Conservation (phyloP, 805 yeast genomes). For the Candida stauntonica region DNA sequence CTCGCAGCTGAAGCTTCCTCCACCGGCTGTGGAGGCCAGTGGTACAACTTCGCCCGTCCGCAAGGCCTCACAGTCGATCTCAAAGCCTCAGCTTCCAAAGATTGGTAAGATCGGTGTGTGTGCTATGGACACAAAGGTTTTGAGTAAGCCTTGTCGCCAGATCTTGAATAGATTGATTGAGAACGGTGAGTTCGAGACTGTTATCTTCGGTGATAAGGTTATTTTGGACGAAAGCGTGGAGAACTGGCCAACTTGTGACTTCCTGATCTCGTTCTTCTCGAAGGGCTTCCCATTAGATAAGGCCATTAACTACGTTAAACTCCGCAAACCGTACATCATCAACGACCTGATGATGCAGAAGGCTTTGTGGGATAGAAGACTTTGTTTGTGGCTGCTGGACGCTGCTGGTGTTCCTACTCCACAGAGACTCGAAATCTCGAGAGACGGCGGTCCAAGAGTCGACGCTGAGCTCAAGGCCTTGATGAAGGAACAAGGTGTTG, state of each 20-base stretch:
- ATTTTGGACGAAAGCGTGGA: constrained; percentile 89
- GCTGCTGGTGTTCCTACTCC: constrained; percentile 90
- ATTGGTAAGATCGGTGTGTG: constrained; percentile 97
- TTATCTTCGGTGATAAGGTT: constrained; percentile 95
- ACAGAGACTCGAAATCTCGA: constrained; percentile 74
- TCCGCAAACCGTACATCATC: constrained; percentile 84
- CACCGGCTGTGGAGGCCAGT: constrained; percentile 18
- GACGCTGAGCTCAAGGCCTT: constrained; percentile 61
- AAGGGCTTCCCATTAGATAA: constrained; percentile 94
- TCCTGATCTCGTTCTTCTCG: constrained; percentile 88
- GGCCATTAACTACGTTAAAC: constrained; percentile 84
- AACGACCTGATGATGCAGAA: constrained; percentile 91
- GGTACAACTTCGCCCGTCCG: constrained; percentile 16
- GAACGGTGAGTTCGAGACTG: constrained; percentile 93
- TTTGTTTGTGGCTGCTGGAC: constrained; percentile 75
- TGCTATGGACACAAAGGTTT: constrained; percentile 96
- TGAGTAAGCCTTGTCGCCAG: constrained; percentile 92
- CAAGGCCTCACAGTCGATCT: constrained; percentile 12
- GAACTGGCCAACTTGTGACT: constrained; percentile 99
- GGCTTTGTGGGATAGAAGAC: constrained; percentile 94
- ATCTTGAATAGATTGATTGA: constrained; percentile 84
- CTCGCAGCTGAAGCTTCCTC: constrained; percentile 22
- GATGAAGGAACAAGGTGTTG: constrained; percentile 58
- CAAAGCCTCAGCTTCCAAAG: constrained; percentile 49
- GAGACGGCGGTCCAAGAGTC: constrained; percentile 95